Evolutionary conservation across 1,139 yeast species (phyloP), one percentile per base, ranked within the genome.

Genomic region (Candida pseudocylindracea): DNA sequence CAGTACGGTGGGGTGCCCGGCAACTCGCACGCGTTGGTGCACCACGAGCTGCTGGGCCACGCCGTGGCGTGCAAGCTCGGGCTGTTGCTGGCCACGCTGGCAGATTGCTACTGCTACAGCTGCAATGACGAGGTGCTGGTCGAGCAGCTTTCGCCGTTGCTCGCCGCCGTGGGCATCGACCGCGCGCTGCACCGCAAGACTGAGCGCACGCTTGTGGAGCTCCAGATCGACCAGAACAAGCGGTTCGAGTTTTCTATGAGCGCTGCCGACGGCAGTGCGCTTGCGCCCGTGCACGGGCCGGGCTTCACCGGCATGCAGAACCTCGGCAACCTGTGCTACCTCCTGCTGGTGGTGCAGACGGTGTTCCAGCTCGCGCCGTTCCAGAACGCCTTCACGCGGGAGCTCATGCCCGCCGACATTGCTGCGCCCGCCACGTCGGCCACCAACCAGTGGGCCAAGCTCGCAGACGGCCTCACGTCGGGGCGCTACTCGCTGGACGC

Each of bases 1-100:
- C 98, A 88, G 50, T 80, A 78, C 45, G 98, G 96, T 27, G 73
- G 81, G n/a, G 68, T 81, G 26, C 72, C 79, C 24, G 99, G 99
- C 4, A 72, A 85, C 45, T 74, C 93, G 0, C 98, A 88, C 50
- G 96, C 93, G 0, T 55, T 88, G 41, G 50, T 51, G 1, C 99
- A 91, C 53, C 75, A 50, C 44, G 62, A 58, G 33, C 24, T 33
- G 7, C 53, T 68, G 2, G 48, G 57, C 2, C 98, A 91, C 48
- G 68, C 80, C 1, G 69, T 85, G 9, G 94, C 96, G 0, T 76
- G 85, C 8, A 88, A 88, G 46, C 55, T 88, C 34, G 98, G 98
- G 1, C 80, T 94, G 1, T 63, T 88, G 34, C 60, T 74, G 1
- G 75, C 64, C 53, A 45, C 73, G 12, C 52, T 45, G 13, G 53